Evolutionary conservation across 2,329 filamentous ascomycete genomes (phyloP).

Genomic region (Cytospora chrysosperma): DNA sequence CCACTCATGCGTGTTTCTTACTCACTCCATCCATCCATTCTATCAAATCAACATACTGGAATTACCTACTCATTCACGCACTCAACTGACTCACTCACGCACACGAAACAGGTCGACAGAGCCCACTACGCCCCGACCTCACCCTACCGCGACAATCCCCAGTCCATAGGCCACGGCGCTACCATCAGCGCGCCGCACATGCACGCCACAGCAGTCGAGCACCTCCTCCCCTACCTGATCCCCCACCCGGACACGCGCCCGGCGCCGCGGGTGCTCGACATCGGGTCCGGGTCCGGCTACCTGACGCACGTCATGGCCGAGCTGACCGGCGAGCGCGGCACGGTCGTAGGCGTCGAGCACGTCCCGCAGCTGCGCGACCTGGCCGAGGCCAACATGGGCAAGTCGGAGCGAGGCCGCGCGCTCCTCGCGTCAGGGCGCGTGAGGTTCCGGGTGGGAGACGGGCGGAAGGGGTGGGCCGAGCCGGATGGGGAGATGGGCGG

Average conservation of each 20-base stretch:
- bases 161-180: constrained; percentile 53
- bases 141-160: constrained; percentile 66
- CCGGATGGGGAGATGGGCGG: constrained; percentile 41
- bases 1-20: background rate
- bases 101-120: constrained; percentile 70
- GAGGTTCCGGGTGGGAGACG: constrained; percentile 73
- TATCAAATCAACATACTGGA: no score
- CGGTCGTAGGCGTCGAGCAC: constrained; percentile 74
- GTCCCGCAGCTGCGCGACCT: constrained; percentile 63
- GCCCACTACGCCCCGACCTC: constrained; percentile 72
- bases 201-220: constrained; percentile 55
- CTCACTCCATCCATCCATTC: no score
- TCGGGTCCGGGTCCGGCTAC: constrained; percentile 78
- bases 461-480: constrained; percentile 62
- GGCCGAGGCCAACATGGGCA: constrained; percentile 64
- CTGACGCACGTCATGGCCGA: constrained; percentile 86
- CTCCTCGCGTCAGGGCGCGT: constrained; percentile 66
- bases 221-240: constrained; percentile 46
- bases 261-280: constrained; percentile 62
- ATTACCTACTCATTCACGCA: background rate
- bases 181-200: constrained; percentile 63
- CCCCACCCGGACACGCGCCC: constrained; percentile 36
- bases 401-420: constrained; percentile 55
- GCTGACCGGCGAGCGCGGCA: constrained; percentile 55
- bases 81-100: background rate